These are phyloP conservation scores for Cynara cardunculus DNA, from an alignment of 129 eudicot genomes.

Conservation along the genomic window DNA sequence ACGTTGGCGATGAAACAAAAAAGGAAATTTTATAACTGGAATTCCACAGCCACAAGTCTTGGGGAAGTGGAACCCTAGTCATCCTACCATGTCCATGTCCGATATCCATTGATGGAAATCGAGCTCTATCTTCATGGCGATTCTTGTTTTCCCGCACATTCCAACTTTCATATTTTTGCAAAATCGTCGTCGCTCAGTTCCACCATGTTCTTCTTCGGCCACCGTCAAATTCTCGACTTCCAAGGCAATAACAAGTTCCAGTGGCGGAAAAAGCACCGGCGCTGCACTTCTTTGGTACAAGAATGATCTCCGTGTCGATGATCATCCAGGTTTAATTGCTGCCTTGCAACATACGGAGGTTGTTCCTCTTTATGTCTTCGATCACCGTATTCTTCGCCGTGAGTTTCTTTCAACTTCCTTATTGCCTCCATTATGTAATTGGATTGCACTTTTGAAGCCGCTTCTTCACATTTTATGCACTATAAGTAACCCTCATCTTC, in stretches of 20 bases:
- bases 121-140: slow-evolving; percentile 43
- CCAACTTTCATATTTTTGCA: not conserved
- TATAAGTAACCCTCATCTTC: not conserved
- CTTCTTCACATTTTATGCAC: not conserved
- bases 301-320: slow-evolving; percentile 78
- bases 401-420: not conserved
- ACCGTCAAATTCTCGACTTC: slow-evolving; percentile 22
- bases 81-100: not conserved
- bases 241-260: slow-evolving; percentile 17
- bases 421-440: not conserved
- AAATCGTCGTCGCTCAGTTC: not conserved
- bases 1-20: not conserved
- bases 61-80: slow-evolving; percentile 10
- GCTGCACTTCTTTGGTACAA: slow-evolving; percentile 81
- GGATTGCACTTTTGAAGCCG: not conserved
- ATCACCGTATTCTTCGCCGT: slow-evolving; percentile 82
- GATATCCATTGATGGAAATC: slow-evolving; percentile 18
- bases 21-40: not conserved
- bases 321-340: slow-evolving; percentile 77
- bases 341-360: slow-evolving; percentile 46
- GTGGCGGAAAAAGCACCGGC: slow-evolving; percentile 21
- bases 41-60: slow-evolving; percentile 5
- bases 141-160: slow-evolving; percentile 25
- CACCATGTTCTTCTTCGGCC: slow-evolving; percentile 20
- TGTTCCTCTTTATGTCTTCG: slow-evolving; percentile 79